phyloP scores from a whole-genome alignment of 352 stramenopile genomes.

The Globisporangium polare region DNA sequence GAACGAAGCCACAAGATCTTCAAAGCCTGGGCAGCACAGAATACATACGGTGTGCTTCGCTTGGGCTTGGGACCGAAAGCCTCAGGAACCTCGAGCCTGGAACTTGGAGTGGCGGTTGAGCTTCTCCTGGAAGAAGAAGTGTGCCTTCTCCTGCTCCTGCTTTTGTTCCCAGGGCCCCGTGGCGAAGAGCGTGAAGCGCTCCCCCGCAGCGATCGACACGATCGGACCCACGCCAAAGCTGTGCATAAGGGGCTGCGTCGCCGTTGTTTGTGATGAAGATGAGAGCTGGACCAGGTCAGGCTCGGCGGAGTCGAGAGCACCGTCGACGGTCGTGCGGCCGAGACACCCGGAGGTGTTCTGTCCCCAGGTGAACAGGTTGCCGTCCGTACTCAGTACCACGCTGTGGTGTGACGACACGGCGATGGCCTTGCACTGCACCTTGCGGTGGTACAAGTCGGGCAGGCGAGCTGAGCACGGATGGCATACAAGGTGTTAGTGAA shows the following conservation, averaged over 20 bases:
- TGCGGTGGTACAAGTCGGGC: constrained; percentile 44
- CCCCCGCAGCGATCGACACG: constrained; percentile 47
- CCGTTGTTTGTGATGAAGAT: background rate
- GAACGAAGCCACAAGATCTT: no score
- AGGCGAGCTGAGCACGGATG: constrained; percentile 38
- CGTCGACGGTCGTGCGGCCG: constrained; percentile 28
- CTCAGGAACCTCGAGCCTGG: background rate
- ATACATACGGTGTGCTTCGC: no score
- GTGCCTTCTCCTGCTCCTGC: constrained; percentile 26
- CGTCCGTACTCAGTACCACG: constrained; percentile 46
- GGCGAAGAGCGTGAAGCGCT: constrained; percentile 56
- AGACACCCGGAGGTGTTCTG: constrained; percentile 55
- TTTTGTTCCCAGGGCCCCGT: constrained; percentile 42
- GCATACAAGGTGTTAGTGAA: no score
- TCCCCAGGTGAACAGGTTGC: constrained; percentile 71
- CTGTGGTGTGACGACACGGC: constrained; percentile 55
- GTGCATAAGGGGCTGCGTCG: constrained; percentile 12
- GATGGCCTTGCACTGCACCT: constrained; percentile 43
- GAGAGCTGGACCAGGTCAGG: constrained; percentile 41
- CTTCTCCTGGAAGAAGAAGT: constrained; percentile 40
- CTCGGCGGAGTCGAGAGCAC: constrained; percentile 30
- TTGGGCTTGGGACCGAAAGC: background rate
- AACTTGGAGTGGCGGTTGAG: constrained; percentile 44
- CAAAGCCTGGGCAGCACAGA: no score
- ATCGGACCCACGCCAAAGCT: constrained; percentile 43